phyloP scores from a whole-genome alignment of 2,329 filamentous ascomycete genomes.

The Aspergillus tamarii region DNA sequence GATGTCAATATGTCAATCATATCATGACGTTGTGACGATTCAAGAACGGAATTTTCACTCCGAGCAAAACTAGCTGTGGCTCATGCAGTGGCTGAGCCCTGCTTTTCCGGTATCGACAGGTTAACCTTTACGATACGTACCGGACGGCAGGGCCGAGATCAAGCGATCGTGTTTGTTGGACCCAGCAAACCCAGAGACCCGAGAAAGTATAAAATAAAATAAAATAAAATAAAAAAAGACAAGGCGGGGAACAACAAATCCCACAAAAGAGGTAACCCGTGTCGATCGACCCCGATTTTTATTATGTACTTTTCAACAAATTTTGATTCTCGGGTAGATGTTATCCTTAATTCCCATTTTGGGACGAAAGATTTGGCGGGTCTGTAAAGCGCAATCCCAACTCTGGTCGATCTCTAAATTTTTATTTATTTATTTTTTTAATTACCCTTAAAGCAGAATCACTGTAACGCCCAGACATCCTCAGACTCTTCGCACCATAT shows the following conservation, averaged over 20 bases:
- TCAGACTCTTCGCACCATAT: not conserved
- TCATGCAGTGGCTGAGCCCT: constrained; percentile 1
- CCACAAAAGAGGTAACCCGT: not conserved
- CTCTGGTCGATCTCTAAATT: not conserved
- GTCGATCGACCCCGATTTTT: not conserved
- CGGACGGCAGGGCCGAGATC: not conserved
- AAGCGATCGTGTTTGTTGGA: not conserved
- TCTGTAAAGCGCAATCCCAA: not conserved
- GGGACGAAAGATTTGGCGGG: not conserved
- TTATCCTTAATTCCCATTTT: not conserved
- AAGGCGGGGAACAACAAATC: not conserved
- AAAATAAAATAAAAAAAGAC: not conserved
- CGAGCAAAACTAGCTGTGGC: not conserved
- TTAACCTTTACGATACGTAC: not conserved
- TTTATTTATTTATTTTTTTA: not conserved
- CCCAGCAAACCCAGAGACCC: not conserved
- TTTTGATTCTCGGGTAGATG: not conserved
- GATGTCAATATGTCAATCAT: not conserved
- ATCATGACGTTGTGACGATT: not conserved
- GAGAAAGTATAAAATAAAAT: too few species aligned
- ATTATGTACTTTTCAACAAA: not conserved
- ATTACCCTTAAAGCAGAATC: not conserved
- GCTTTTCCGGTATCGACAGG: not conserved
- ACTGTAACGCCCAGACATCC: not conserved
- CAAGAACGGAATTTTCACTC: not conserved